Evolutionary conservation across 306 rosid genomes (phyloP).

Genomic region (Medicago arabica): DNA sequence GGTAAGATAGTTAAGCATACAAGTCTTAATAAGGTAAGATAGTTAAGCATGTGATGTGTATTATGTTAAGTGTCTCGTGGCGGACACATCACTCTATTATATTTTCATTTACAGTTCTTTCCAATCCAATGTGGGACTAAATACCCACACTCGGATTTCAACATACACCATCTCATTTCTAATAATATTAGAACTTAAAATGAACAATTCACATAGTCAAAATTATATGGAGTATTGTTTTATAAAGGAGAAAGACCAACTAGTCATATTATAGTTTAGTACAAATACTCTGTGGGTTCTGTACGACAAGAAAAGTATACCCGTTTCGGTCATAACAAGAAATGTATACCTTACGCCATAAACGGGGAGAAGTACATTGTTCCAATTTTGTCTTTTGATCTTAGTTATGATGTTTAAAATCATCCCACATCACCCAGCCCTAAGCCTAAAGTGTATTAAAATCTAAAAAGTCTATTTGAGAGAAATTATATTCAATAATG

Average conservation of each 20-base stretch:
- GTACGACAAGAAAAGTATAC: neutral
- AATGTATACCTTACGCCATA: too few species aligned
- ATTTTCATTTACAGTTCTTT: too few species aligned
- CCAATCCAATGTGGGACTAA: too few species aligned
- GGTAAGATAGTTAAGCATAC: too few species aligned
- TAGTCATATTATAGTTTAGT: neutral
- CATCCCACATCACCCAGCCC: too few species aligned
- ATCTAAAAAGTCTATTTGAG: neutral
- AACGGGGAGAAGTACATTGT: neutral
- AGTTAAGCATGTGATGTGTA: too few species aligned
- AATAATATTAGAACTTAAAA: too few species aligned
- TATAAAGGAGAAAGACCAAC: neutral
- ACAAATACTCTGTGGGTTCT: neutral
- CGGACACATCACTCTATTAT: too few species aligned
- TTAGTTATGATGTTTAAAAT: neutral
- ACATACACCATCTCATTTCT: too few species aligned
- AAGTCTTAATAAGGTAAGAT: too few species aligned
- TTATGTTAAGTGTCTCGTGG: too few species aligned
- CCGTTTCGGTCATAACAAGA: neutral
- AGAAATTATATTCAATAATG: slow-evolving; percentile 27
- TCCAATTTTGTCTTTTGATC: neutral
- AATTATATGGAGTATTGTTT: neutral
- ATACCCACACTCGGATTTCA: too few species aligned
- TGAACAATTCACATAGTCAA: neutral
- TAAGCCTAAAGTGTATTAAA: neutral